Percentiles rank a stretch among this genome's conserved stretches.
These are phyloP conservation scores for Termitomyces sp. DNA, from an alignment of 768 basidiomycete genomes.

Conservation along the genomic window DNA sequence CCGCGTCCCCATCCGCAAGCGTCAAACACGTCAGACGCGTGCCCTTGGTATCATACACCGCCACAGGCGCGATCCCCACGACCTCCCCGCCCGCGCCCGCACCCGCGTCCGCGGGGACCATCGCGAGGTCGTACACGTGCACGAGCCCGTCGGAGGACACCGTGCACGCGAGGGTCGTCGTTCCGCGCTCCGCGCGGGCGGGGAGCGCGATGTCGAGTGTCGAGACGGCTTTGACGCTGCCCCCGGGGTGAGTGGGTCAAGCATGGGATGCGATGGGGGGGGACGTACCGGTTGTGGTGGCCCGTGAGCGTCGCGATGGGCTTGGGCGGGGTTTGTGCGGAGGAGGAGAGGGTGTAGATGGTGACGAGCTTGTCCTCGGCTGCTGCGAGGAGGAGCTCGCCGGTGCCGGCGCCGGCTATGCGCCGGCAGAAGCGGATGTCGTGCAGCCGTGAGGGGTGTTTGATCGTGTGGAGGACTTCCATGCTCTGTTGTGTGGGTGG, in stretches of 20 bases:
- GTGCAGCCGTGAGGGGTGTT: conserved; percentile 80
- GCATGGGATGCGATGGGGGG: neutral
- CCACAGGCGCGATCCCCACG: conserved; percentile 16
- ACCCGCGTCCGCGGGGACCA: conserved; percentile 38
- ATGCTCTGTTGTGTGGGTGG: conserved; percentile 78
- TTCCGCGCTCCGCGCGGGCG: too few relatives aligned
- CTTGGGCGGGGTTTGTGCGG: conserved; percentile 38
- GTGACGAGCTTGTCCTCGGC: conserved; percentile 90
- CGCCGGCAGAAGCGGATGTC: conserved; percentile 71
- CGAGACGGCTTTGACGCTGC: conserved; percentile 78
- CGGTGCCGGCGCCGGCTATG: conserved; percentile 47
- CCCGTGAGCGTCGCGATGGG: conserved; percentile 73
- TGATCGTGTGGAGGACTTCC: conserved; percentile 65
- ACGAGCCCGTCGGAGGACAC: conserved; percentile 90
- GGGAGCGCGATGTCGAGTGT: conserved; percentile 59
- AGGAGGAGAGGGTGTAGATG: conserved; percentile 57
- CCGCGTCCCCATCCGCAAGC: conserved; percentile 25
- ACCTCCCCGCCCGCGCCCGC: conserved; percentile 10
- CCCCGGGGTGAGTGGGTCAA: neutral
- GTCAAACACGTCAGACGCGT: conserved; percentile 22
- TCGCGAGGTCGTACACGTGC: conserved; percentile 65
- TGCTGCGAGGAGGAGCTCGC: conserved; percentile 73
- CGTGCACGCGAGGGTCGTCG: conserved; percentile 68
- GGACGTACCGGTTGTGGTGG: conserved; percentile 81
- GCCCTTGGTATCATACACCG: conserved; percentile 17